Conservation (phyloP, 2,329 filamentous ascomycete species). For the Aspergillus oerlinghausenensis region DNA sequence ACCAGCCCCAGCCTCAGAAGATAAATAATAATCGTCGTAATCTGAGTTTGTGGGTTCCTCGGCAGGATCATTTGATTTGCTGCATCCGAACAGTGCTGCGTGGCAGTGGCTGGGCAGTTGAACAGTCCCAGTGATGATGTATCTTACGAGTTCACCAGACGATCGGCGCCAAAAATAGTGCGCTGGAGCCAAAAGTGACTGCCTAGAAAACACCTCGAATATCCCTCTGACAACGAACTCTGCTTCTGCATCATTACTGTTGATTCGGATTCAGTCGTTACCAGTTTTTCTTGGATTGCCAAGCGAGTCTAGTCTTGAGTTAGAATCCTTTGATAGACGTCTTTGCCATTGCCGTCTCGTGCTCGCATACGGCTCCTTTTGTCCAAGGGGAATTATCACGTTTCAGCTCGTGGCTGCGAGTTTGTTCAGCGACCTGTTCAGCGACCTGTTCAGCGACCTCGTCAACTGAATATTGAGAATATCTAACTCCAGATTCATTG, state of each 20-base stretch:
- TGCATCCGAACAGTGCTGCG: not conserved
- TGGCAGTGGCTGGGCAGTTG: not conserved
- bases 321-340: not conserved
- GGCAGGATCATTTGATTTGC: not conserved
- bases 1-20: not conserved
- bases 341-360: not conserved
- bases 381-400: not conserved
- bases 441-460: not conserved
- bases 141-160: not conserved
- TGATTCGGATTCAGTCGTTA: not conserved
- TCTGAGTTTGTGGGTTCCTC: not conserved
- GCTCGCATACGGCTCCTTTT: not conserved
- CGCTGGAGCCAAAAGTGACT: slow-evolving; percentile 7
- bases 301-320: not conserved
- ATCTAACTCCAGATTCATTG: not conserved
- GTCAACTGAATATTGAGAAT: not conserved
- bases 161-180: slow-evolving; percentile 17
- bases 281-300: not conserved
- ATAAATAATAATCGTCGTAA: not conserved
- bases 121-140: not conserved
- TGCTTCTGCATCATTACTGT: not conserved
- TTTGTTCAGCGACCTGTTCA: not conserved
- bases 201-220: slow-evolving; percentile 8
- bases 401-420: not conserved
- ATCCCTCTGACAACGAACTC: slow-evolving; percentile 1